Percentiles rank a stretch among this genome's conserved stretches.
Conservation (phyloP, 495 filamentous ascomycete species). For the Choiromyces venosus region DNA sequence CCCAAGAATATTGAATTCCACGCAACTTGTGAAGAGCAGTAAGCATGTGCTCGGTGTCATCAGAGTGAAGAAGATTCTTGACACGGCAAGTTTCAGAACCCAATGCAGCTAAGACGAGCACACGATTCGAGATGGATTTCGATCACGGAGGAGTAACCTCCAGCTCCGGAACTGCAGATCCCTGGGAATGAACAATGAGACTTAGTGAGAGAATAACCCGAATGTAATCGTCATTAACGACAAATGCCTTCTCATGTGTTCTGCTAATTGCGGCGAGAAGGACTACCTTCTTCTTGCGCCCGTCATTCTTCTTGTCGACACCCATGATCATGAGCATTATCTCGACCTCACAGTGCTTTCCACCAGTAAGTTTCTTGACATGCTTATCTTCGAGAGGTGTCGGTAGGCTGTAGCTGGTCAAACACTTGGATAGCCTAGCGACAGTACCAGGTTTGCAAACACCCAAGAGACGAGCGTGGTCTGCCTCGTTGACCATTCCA, state of each 20-base stretch:
- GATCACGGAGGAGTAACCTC: slow-evolving; percentile 87
- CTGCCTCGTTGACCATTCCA: slow-evolving; percentile 96
- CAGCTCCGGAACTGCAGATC: slow-evolving; percentile 43
- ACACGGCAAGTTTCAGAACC: slow-evolving; percentile 81
- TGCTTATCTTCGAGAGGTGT: slow-evolving; percentile 77
- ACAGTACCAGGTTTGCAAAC: slow-evolving; percentile 83
- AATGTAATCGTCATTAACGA: slow-evolving; percentile 82
- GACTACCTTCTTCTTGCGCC: slow-evolving; percentile 93
- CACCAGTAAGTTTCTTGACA: slow-evolving; percentile 77
- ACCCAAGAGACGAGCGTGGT: slow-evolving; percentile 83
- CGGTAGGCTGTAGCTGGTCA: slow-evolving; percentile 86
- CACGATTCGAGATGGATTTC: slow-evolving; percentile 96
- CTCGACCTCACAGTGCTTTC: slow-evolving; percentile 87
- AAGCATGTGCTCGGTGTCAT: slow-evolving; percentile 96
- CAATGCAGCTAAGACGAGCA: slow-evolving; percentile 85
- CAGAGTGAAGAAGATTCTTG: slow-evolving; percentile 87
- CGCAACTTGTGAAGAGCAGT: slow-evolving; percentile 74
- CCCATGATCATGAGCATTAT: slow-evolving; percentile 85
- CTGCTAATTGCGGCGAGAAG: slow-evolving; percentile 85
- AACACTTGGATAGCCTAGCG: slow-evolving; percentile 80
- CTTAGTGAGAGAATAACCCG: slow-evolving; percentile 75
- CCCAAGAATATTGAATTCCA: slow-evolving; percentile 92
- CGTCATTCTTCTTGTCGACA: slow-evolving; percentile 98
- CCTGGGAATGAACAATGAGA: slow-evolving; percentile 56
- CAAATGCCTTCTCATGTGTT: slow-evolving; percentile 79